phyloP scores from a whole-genome alignment of 2,329 filamentous ascomycete species.

The Zymoseptoria brevis region DNA sequence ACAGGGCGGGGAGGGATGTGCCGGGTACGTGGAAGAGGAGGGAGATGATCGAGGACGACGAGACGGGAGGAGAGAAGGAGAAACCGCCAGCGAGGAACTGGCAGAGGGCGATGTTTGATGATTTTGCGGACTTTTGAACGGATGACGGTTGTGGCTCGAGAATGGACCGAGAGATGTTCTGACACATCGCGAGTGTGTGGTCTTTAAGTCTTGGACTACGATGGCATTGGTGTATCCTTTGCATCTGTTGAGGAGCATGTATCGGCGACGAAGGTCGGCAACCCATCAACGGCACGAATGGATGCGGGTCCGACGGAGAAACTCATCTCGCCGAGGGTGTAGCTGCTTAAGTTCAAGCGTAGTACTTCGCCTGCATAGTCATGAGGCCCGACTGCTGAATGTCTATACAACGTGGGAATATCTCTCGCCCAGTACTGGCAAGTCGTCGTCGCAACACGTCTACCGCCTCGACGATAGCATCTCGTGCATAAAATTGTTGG shows the following conservation, averaged over 20 bases:
- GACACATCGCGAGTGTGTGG: background rate
- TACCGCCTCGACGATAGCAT: too few relatives aligned
- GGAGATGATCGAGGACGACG: background rate
- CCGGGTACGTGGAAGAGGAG: background rate
- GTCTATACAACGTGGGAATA: too few relatives aligned
- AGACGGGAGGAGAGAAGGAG: conserved; percentile 4
- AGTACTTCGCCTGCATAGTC: too few relatives aligned
- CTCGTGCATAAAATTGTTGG: too few relatives aligned
- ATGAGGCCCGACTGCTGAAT: too few relatives aligned
- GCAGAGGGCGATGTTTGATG: background rate
- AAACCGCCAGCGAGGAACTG: background rate
- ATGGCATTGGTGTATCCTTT: background rate
- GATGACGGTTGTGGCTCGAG: background rate
- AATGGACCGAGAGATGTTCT: background rate
- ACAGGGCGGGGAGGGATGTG: background rate
- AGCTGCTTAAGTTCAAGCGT: too few relatives aligned
- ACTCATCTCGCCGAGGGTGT: too few relatives aligned
- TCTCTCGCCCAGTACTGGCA: too few relatives aligned
- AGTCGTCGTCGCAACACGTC: too few relatives aligned
- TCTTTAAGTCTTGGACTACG: background rate
- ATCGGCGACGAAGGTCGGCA: background rate
- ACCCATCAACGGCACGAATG: background rate
- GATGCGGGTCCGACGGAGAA: background rate
- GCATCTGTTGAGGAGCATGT: background rate
- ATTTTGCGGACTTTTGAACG: background rate